Base-by-base conservation (phyloP, 352 stramenopile species). In the Pythium dissimile region DNA sequence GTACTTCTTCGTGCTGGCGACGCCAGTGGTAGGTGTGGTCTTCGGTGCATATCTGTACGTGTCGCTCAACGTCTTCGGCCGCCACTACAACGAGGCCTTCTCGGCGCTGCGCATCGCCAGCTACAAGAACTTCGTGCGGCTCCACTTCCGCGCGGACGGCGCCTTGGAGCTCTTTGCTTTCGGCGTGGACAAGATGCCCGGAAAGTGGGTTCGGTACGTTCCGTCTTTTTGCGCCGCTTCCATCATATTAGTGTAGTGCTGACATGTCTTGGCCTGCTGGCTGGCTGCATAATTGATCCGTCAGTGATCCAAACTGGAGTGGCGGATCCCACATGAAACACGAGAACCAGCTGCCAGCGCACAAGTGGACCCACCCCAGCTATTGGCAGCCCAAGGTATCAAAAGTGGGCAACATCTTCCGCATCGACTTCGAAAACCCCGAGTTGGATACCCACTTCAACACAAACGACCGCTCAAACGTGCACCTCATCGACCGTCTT, bases 51-150 rank as follows among this genome's bases (percentile, higher is more conserved):
- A 96, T 61, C 60, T 96, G 20, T 96, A 94, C 64, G 59, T 94
- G 42, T 72, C 84, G 43, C 73, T 96, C 64, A 95, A 94, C 51
- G 71, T 92, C 12, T 89, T 95, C 47, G 72, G 75, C 15, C 80
- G 80, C 47, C 87, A 96, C 70, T 96, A 94, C 77, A 95, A 96
- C 64, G 87, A 96, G 52, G 85, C 87, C 10, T 96, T 95, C 42
- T 93, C 83, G 23, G 84, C 87, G 24, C 70, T 96, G 48, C 85
- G 84, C 30, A 92, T 94, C 45, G 77, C 83, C 20, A 94, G 85
- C 58, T 96, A 92, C 80, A 96, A 96, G 67, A 93, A 92, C 66
- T 93, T 96, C 45, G 46, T 94, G 52, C 84, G 86, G 2, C 66
- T 96, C 11, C 85, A 89, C 54, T 81, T 95, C 44, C 70, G 82